Evolutionary conservation across 352 stramenopile genomes (phyloP).

Genomic region (Phytophthora brassicae): DNA sequence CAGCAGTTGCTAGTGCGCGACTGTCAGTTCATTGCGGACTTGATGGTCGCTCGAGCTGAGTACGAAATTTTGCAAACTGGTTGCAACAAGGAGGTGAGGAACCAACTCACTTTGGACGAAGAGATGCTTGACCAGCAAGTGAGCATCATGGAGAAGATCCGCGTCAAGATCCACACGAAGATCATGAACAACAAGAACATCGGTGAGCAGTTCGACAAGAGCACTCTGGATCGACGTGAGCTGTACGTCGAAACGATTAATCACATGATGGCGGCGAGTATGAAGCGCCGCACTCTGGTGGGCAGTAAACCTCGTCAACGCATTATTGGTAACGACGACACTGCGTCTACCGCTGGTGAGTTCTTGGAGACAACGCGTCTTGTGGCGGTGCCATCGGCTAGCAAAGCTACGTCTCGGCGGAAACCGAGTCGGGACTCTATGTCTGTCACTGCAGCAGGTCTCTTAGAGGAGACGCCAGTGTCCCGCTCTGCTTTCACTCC

Average conservation of each 20-base stretch:
- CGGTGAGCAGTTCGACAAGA: constrained; percentile 86
- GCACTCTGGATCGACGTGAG: constrained; percentile 70
- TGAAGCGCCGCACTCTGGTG: constrained; percentile 69
- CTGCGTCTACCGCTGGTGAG: constrained; percentile 23
- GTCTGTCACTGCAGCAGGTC: constrained; percentile 29
- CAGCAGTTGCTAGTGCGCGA: constrained; percentile 78
- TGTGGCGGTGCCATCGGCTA: constrained; percentile 18
- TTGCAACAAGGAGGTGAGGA: constrained; percentile 65
- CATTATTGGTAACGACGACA: constrained; percentile 28
- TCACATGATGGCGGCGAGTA: constrained; percentile 75
- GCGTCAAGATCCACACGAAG: constrained; percentile 78
- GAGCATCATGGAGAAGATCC: constrained; percentile 71
- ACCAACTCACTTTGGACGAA: constrained; percentile 48
- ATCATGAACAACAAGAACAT: constrained; percentile 92
- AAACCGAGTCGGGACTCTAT: constrained; percentile 35
- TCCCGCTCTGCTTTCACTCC: constrained; percentile 43
- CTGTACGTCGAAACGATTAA: constrained; percentile 79
- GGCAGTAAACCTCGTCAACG: constrained; percentile 13
- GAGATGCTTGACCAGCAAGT: constrained; percentile 70
- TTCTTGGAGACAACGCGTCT: constrained; percentile 59
- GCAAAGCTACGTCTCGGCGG: constrained; percentile 22
- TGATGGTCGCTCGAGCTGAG: constrained; percentile 74
- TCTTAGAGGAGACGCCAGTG: constrained; percentile 32
- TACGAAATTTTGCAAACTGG: constrained; percentile 72
- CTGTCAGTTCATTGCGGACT: constrained; percentile 79